Percentiles rank a stretch among this genome's conserved stretches.
Conservation (phyloP, 75 land plant species). For the Pinus taeda region DNA sequence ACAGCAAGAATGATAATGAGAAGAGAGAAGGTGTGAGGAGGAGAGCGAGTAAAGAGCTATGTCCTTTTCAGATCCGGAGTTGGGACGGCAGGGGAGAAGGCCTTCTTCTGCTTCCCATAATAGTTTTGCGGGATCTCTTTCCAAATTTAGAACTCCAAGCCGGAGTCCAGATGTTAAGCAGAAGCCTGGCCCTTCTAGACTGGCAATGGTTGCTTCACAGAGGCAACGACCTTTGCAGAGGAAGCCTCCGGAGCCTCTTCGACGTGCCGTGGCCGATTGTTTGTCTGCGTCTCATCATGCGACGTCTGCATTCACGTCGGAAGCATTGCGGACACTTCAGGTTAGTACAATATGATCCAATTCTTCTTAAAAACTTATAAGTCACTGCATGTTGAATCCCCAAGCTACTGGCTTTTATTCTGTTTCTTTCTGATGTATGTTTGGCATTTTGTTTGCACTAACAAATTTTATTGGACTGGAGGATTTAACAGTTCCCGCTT, state of each 20-base stretch:
- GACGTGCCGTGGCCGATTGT: constrained; percentile 96
- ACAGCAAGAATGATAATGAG: too few relatives aligned
- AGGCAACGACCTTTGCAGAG: constrained; percentile 50
- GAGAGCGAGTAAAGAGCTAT: too few relatives aligned
- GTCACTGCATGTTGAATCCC: background rate
- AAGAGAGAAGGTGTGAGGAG: too few relatives aligned
- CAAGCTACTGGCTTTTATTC: background rate
- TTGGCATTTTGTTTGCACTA: background rate
- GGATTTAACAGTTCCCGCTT: too few relatives aligned
- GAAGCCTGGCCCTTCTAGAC: constrained; percentile 28
- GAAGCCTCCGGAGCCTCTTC: constrained; percentile 97
- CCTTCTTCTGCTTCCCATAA: too few relatives aligned
- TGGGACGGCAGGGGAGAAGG: too few relatives aligned
- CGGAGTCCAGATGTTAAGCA: too few relatives aligned
- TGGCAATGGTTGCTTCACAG: constrained; percentile 20
- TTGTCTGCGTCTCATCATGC: constrained; percentile 66
- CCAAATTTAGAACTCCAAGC: too few relatives aligned
- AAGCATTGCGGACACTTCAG: constrained; percentile 88
- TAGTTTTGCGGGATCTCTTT: too few relatives aligned
- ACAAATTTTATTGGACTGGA: background rate
- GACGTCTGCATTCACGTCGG: constrained; percentile 40
- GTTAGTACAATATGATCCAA: constrained; percentile 27
- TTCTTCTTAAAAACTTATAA: background rate
- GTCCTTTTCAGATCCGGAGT: too few relatives aligned
- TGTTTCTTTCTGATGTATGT: too few relatives aligned